phyloP scores from a whole-genome alignment of 345 rosid genomes.

The Gossypium sturtianum region DNA sequence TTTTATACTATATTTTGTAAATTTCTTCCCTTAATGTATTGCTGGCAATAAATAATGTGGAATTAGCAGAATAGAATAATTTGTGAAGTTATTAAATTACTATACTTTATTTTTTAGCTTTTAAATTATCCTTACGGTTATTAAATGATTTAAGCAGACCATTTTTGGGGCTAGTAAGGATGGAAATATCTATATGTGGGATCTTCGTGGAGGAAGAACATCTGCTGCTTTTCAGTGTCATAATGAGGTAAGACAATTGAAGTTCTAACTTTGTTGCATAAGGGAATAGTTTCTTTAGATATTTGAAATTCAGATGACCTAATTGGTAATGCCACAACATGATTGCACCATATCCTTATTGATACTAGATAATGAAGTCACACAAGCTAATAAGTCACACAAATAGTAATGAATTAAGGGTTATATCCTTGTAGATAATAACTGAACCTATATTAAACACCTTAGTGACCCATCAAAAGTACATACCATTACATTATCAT shows the following conservation, averaged over 20 bases:
- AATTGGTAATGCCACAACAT: no score
- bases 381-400: no score
- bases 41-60: not conserved
- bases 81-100: not conserved
- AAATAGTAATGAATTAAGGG: no score
- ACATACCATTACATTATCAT: no score
- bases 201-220: slow-evolving; percentile 82
- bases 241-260: slow-evolving; percentile 42
- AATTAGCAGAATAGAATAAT: not conserved
- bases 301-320: no score
- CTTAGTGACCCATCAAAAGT: no score
- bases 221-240: slow-evolving; percentile 60
- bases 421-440: no score
- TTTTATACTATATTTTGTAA: not conserved
- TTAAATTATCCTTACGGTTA: slow-evolving; percentile 6
- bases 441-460: no score
- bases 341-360: no score
- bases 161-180: slow-evolving; percentile 71
- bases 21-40: not conserved
- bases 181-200: slow-evolving; percentile 77
- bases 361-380: no score
- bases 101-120: slow-evolving; percentile 7
- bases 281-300: no score
- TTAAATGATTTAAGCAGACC: slow-evolving; percentile 33
- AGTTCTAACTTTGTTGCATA: not conserved